A percentile compares a stretch with the other conserved stretches of the same genome.
Evolutionary conservation across 2,329 filamentous ascomycete species (phyloP).

Genomic region (Zymoseptoria ardabiliae): DNA sequence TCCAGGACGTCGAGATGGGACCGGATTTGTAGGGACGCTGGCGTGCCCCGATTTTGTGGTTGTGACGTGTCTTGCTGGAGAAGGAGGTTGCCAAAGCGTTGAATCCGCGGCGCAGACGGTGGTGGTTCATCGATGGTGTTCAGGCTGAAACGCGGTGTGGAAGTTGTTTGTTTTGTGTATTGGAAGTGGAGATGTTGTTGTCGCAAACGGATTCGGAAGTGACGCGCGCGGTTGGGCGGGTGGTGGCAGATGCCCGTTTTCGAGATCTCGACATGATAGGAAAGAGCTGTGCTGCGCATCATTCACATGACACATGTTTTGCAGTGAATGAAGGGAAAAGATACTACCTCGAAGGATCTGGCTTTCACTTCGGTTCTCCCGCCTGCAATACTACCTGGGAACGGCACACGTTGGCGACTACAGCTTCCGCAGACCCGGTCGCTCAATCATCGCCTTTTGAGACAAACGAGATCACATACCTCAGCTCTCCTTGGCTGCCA

Average conservation of each 20-base stretch:
- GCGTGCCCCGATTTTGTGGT: not conserved
- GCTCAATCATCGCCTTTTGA: no score
- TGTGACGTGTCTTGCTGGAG: not conserved
- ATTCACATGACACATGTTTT: not conserved
- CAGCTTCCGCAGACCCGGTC: no score
- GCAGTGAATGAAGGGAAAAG: not conserved
- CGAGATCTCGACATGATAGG: not conserved
- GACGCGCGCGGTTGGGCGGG: not conserved
- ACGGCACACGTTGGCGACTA: no score
- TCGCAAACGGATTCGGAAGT: not conserved
- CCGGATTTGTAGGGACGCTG: not conserved
- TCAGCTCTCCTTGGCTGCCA: no score
- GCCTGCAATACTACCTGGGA: no score
- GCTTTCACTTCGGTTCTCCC: no score
- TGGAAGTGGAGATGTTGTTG: not conserved
- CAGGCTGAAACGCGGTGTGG: not conserved
- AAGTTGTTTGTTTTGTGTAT: not conserved
- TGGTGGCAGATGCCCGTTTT: not conserved
- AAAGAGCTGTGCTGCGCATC: not conserved
- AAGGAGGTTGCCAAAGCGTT: not conserved
- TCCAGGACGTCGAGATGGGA: not conserved
- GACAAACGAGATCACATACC: no score
- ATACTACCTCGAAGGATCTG: no score
- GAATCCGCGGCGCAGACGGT: not conserved
- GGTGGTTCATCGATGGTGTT: not conserved